Evolutionary conservation across 805 yeast genomes (phyloP), one percentile per base, ranked within the genome.

Genomic region (Yarrowia sp.): DNA sequence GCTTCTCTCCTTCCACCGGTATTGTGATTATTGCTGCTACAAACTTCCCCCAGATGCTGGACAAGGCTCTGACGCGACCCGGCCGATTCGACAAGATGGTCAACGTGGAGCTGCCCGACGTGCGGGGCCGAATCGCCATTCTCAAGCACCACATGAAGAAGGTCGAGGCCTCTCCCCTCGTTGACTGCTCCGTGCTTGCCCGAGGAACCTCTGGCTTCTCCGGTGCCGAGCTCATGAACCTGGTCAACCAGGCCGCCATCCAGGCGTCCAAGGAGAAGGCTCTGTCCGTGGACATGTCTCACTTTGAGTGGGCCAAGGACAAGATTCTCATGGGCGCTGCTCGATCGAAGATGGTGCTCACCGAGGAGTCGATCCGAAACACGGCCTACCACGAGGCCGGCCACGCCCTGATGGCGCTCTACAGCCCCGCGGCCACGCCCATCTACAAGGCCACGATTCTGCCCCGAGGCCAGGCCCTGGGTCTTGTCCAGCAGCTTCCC

Each of bases 321-420:
- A 95, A 95, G 81, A 95, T 96, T 69, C 82, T 96, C 76, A 88
- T 95, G 90, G 99, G 99, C 67, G 98, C 98, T 45, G 99, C 97
- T 74, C 90, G 97, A 78, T 91, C 91, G 80, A 91, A 97, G 35
- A 94, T 94, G 98, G 98, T 95, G 48, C 86, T 95, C 82, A 93
- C 99, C 38, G 98, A 95, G 78, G 97, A 94, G 71, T 86, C 97
- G 0, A 86, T 98, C 79, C 87, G 86, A 74, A 92, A 94, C 72
- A 95, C 99, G 16, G 99, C 99, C 1, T 95, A 88, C 79, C 99
- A 95, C 80, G 99, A 95, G 81, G 99, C 99, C 19, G 99, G 99
- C 4, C 99, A 95, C 80, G 99, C 99, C 5, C 91, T 95, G 69
- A 92, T 94, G 90, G 98, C 99, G 11, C 85, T 95, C 87, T 95